phyloP scores from a whole-genome alignment of 495 filamentous ascomycete species.

The Podospora anserina region DNA sequence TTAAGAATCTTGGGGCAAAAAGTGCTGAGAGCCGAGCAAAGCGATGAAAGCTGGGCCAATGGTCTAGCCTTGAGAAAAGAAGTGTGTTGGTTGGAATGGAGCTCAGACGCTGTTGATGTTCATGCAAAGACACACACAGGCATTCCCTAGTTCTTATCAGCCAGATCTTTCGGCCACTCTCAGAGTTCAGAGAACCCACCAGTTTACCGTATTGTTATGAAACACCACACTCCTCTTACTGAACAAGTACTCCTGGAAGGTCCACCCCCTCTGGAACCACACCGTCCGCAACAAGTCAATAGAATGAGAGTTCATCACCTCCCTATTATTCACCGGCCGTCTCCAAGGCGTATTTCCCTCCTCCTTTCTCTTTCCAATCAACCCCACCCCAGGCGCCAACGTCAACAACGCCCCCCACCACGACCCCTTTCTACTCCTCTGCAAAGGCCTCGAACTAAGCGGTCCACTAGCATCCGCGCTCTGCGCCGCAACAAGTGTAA shows the following conservation, averaged over 20 bases:
- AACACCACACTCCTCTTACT: slow-evolving; percentile 22
- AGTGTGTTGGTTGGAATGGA: neutral
- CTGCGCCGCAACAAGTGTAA: slow-evolving; percentile 36
- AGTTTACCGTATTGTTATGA: slow-evolving; percentile 24
- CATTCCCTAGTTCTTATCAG: slow-evolving; percentile 18
- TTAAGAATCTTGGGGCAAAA: slow-evolving; percentile 14
- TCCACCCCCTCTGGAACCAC: slow-evolving; percentile 26
- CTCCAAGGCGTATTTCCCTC: neutral
- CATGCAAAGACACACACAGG: neutral
- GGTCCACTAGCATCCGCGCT: slow-evolving; percentile 10
- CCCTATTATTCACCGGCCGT: neutral
- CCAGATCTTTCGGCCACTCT: neutral
- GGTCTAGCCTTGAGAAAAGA: neutral
- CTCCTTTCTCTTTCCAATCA: neutral
- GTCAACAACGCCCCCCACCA: neutral
- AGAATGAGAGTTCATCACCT: slow-evolving; percentile 15
- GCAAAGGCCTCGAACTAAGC: slow-evolving; percentile 13
- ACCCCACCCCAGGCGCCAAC: neutral
- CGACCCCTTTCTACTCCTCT: neutral
- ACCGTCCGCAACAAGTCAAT: slow-evolving; percentile 13
- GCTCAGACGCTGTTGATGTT: neutral
- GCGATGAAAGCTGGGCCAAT: slow-evolving; percentile 23
- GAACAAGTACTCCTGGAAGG: slow-evolving; percentile 29
- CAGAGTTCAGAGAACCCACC: slow-evolving; percentile 5
- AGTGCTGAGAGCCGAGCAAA: slow-evolving; percentile 18